Evolutionary conservation across 352 stramenopile genomes (phyloP).

Genomic region (Hyaloperonospora brassicae): DNA sequence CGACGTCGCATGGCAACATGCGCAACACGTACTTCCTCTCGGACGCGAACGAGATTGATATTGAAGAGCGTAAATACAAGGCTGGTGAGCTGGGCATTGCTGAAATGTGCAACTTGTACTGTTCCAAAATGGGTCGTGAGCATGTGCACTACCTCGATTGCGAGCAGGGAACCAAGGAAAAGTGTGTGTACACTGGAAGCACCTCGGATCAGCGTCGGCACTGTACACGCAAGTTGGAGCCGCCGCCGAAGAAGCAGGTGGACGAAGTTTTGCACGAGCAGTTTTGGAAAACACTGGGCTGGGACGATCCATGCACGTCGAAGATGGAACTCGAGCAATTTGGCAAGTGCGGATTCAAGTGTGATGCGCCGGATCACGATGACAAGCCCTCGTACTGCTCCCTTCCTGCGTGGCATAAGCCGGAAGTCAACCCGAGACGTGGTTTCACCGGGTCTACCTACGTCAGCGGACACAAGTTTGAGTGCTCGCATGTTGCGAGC

Average conservation of each 20-base stretch:
- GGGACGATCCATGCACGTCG: constrained; percentile 62
- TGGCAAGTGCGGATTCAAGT: constrained; percentile 63
- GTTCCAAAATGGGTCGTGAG: constrained; percentile 64
- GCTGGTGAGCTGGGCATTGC: constrained; percentile 53
- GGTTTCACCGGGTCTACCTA: constrained; percentile 45
- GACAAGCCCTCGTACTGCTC: constrained; percentile 53
- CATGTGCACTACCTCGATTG: constrained; percentile 75
- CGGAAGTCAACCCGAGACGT: constrained; percentile 17
- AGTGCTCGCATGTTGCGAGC: constrained; percentile 50
- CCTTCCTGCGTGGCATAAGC: constrained; percentile 56
- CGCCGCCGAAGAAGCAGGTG: constrained; percentile 39
- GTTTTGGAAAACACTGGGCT: constrained; percentile 70
- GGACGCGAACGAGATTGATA: constrained; percentile 48
- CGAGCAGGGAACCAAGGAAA: constrained; percentile 25
- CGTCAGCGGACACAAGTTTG: constrained; percentile 61
- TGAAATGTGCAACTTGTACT: constrained; percentile 80
- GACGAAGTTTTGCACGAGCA: constrained; percentile 71
- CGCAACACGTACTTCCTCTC: constrained; percentile 65
- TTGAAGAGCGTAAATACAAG: constrained; percentile 66
- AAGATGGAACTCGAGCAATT: constrained; percentile 53
- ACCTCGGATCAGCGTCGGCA: constrained; percentile 57
- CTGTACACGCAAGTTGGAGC: constrained; percentile 45
- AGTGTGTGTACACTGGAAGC: constrained; percentile 48
- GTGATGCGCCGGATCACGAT: constrained; percentile 57
- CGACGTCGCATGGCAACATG: constrained; percentile 77